Base-by-base conservation (phyloP, 2,329 filamentous ascomycete genomes). In the Sporothrix inflata region DNA sequence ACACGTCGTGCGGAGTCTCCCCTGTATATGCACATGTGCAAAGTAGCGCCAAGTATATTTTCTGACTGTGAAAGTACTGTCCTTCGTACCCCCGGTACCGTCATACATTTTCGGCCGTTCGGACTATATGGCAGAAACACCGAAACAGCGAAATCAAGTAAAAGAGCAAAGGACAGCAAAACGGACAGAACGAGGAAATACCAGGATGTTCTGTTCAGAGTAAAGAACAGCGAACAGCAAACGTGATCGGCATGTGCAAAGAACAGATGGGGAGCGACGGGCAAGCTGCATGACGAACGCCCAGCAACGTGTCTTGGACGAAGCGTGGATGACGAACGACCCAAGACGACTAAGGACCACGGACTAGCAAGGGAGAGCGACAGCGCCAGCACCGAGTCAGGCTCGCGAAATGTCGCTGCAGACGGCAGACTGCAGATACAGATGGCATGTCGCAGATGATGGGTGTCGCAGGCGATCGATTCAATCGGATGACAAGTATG, bases 41-140 rank as follows among this genome's bases (percentile, higher is more conserved):
- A 63, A 65, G 60, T 65, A 65, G 57, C 34, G 57, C n/a, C 60
- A 45, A 65, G 60, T 65, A 65, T 65, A 38, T 65, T 42, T 27
- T 19, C 60, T 45, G 60, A 19, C 45, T 66, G 40, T 16, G 16
- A 3, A 47, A 47, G 42, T 49, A 49, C 21, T 49, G n/a, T 45
- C 8, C 38, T 21, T 30, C 2, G 12, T 8, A 16, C 21, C 24
- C 9, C 49, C n/a, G 24, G 21, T 45, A 21, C 60, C 38, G 38
- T 45, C 60, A 30, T 66, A 30, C 40, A 12, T 66, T 34, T 49
- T 34, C 8, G 14, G 24, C 16, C 49, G 21, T 49, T 66, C 63
- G 63, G 63, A 49, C 63, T 66, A 66, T 66, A 66, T 12, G 63
- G 61, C 63, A 42, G 27, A 66, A 66, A 66, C 63, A 47, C 63